Evolutionary conservation across 83 land plant genomes (phyloP).

Genomic region (Thuja plicata): DNA sequence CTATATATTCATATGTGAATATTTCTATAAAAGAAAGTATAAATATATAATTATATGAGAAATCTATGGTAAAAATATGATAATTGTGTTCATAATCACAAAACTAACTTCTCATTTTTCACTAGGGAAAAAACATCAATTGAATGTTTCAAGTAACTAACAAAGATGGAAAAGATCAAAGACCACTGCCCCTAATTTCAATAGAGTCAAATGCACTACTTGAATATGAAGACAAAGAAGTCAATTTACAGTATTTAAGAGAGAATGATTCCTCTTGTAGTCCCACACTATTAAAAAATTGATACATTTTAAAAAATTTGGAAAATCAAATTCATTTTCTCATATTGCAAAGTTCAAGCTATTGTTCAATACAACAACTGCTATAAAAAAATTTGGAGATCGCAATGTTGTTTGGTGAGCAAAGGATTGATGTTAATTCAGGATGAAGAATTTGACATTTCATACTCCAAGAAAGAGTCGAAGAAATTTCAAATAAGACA

Average conservation of each 20-base stretch:
- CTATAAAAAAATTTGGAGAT: neutral
- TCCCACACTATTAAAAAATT: too few relatives aligned
- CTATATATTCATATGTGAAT: neutral
- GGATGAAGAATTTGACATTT: neutral
- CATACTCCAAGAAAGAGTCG: neutral
- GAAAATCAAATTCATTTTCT: neutral
- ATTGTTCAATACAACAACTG: neutral
- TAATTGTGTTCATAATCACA: neutral
- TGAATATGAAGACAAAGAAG: neutral
- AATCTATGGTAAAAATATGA: neutral
- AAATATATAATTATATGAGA: neutral
- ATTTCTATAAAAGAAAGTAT: neutral
- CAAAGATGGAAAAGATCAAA: neutral
- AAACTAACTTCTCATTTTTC: neutral
- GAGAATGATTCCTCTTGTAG: neutral
- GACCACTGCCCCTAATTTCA: neutral
- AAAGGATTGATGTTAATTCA: neutral
- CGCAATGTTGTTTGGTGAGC: neutral
- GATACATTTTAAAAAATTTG: neutral
- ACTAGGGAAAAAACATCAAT: neutral
- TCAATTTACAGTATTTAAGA: neutral
- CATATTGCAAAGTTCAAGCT: neutral
- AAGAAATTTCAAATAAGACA: too few relatives aligned
- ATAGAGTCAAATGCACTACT: neutral
- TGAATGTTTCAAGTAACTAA: neutral